Evolutionary conservation across 2,329 filamentous ascomycete species (phyloP), one percentile per base, ranked within the genome.

Genomic region (Calonectria honghensis): DNA sequence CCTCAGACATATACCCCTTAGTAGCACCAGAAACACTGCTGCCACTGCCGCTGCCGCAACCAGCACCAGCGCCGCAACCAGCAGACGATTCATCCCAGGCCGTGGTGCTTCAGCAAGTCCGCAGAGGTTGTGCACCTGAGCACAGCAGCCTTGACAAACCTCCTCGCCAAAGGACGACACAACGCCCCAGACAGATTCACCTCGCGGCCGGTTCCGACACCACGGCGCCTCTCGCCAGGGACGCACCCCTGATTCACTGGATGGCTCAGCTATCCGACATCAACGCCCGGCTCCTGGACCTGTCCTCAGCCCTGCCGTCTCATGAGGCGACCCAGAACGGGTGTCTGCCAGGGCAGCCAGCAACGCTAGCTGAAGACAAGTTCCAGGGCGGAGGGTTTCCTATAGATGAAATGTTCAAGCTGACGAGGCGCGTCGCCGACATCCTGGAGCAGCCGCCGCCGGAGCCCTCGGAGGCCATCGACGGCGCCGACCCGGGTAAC

Each of bases 331-430:
- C 70, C 6, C 76, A 76, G 37, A 78, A 77, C 35, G 80, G 77
- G 6, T 76, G 75, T 0, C 70, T 75, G 1, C 61, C 79, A 6
- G 68, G 71, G 18, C 72, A 48, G 18, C 72, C 72, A 50, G 82
- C 79, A 16, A 70, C 71, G 50, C 82, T 79, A 16, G 73, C 68
- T 37, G 79, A 79, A 37, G 79, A 79, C 70, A 78, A 73, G 72
- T 81, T 75, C 48, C 81, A 74, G 51, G 73, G 69, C 31, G 73
- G 75, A 72, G 82, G 79, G 31, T 87, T 87, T 59, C 85, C 86
- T 4, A 83, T 87, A 41, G 85, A 87, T 59, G 83, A 83, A 45
- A 84, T 87, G 79, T 87, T 87, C 78, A 81, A 85, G 68, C 80
- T 87, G 31, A 87, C 86, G 6, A 82, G 83, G 10, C 72, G 78